Evolutionary conservation across 148 eudicot species (phyloP), one percentile per base, ranked within the genome.

Genomic region (Selenicereus undatus): DNA sequence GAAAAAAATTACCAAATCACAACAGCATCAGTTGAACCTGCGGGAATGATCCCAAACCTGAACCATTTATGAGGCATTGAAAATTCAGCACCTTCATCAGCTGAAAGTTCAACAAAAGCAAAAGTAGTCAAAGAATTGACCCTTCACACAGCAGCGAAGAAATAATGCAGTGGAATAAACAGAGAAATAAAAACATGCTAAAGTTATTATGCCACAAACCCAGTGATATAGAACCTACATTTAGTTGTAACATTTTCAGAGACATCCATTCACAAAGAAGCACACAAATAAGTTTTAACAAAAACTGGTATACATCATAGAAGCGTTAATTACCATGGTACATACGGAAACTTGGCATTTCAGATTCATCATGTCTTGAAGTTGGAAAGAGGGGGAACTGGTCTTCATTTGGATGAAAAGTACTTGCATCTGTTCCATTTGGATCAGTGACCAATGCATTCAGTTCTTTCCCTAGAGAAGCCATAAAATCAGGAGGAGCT

Each of bases 21-120:
- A 78, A 92, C 89, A 79, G 99, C 99, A 86, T 96, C 99, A 76
- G 99, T 96, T 30, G 99, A 96, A 79, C 99, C 99, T 11, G 98
- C 93, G 74, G 99, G 99, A 85, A 96, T 96, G 78, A 96, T 78
- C 69, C 98, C 99, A 62, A 96, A 87, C 89, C 98, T 91, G 80
- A 96, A 96, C 86, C 86, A 74, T 76, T 92, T 79, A 81, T 92
- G 93, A 62, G 99, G 98, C 78, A 96, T 73, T 72, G 89, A 80
- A 83, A 91, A 86, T 48, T 86, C 87, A 45, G 71, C 82, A 86
- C 87, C 90, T 86, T 83, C 85, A 80, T 85, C 93, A 83, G 86
- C 88, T 85, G 26, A 71, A 39, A 86, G 74, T 73, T 26, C 76
- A 81, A 18, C 86, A 9, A 42, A 79, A 73, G 74, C 29, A 64